Percentiles rank a stretch among this genome's conserved stretches.
Evolutionary conservation across 257 asterid genomes (phyloP).

Genomic region (Scutellaria minor): DNA sequence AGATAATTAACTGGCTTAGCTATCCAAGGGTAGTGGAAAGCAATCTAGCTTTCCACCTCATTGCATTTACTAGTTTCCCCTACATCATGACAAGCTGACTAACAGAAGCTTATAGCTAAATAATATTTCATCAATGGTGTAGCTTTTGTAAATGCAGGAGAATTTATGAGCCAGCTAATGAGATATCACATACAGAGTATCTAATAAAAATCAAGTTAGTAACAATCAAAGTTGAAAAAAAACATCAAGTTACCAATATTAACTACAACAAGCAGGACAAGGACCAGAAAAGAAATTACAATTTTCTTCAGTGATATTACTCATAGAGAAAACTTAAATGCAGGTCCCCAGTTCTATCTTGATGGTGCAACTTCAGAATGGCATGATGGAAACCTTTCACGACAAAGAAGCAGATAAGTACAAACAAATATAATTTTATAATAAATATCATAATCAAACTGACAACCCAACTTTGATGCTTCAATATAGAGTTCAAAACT

Average conservation of each 20-base stretch:
- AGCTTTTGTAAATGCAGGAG: not conserved
- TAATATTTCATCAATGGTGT: not conserved
- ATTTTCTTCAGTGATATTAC: constrained; percentile 41
- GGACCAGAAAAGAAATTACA: constrained; percentile 38
- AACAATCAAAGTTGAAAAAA: constrained; percentile 8
- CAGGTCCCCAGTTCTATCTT: constrained; percentile 48
- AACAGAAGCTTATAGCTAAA: not conserved
- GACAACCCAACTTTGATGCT: constrained; percentile 11
- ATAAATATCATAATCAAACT: constrained; percentile 22
- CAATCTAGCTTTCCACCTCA: not conserved
- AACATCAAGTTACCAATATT: constrained; percentile 29
- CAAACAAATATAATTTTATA: constrained; percentile 22
- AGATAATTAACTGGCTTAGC: constrained; percentile 17
- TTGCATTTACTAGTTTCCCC: not conserved
- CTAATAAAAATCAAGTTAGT: not conserved
- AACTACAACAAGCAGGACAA: constrained; percentile 30
- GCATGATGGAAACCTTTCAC: constrained; percentile 49
- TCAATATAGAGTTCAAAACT: not conserved
- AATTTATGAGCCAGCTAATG: constrained; percentile 1
- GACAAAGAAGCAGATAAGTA: constrained; percentile 38
- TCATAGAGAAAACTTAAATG: constrained; percentile 47
- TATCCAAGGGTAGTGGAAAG: not conserved
- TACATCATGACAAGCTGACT: not conserved
- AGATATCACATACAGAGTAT: not conserved
- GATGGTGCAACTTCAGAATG: constrained; percentile 44